phyloP scores from a whole-genome alignment of 2,329 filamentous ascomycete species.

The Xenoacremonium recifei region DNA sequence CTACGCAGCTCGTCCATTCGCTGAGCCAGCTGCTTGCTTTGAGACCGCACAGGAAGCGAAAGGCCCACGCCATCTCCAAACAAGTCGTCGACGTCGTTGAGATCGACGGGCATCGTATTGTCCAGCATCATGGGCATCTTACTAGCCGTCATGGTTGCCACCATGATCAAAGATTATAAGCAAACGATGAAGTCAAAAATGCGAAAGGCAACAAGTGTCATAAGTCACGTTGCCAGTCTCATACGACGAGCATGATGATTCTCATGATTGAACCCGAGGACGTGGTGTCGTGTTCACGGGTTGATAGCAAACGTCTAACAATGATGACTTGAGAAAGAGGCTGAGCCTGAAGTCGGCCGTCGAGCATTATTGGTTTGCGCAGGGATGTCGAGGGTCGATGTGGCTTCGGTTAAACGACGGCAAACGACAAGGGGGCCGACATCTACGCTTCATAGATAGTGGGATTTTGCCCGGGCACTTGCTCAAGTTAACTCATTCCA shows the following conservation, averaged over 20 bases:
- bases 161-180: too few species aligned
- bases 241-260: too few species aligned
- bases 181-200: too few species aligned
- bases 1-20: slow-evolving; percentile 74
- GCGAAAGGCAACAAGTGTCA: too few species aligned
- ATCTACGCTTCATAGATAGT: too few species aligned
- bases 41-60: slow-evolving; percentile 46
- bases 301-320: slow-evolving; percentile 1
- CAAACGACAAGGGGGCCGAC: too few species aligned
- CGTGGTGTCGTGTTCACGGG: slow-evolving; percentile 15
- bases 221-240: too few species aligned
- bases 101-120: slow-evolving; percentile 45
- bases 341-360: not conserved
- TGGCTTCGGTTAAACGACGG: too few species aligned
- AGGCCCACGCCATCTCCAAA: slow-evolving; percentile 70
- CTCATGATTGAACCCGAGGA: too few species aligned
- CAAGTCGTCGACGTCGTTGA: slow-evolving; percentile 68
- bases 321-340: not conserved
- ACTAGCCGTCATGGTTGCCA: slow-evolving; percentile 36
- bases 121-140: slow-evolving; percentile 45
- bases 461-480: too few species aligned
- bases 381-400: not conserved
- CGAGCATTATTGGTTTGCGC: not conserved
- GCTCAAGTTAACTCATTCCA: too few species aligned
- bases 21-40: slow-evolving; percentile 63